Evolutionary conservation across 495 filamentous ascomycete genomes (phyloP).

Genomic region (Daldinia childiae): DNA sequence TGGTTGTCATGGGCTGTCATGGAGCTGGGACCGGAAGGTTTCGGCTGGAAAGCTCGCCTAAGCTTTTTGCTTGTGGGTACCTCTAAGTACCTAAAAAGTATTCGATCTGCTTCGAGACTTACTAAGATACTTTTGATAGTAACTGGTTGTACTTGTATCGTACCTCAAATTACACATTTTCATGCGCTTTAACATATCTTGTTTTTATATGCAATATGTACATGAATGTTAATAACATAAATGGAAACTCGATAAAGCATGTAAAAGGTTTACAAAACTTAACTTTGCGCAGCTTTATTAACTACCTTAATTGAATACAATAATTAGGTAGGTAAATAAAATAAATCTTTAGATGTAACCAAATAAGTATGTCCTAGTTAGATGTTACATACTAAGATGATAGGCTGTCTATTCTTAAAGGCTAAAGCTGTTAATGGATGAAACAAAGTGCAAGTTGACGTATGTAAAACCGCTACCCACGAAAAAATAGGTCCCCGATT

Average conservation of each 20-base stretch:
- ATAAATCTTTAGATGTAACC: not conserved
- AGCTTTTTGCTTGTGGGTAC: slow-evolving; percentile 25
- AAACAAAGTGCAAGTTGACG: slow-evolving; percentile 22
- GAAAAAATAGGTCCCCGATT: slow-evolving; percentile 36
- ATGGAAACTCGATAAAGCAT: not conserved
- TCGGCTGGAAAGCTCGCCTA: slow-evolving; percentile 32
- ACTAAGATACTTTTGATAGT: slow-evolving; percentile 4
- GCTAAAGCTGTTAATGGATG: slow-evolving; percentile 1
- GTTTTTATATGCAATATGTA: not conserved
- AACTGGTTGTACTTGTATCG: not conserved
- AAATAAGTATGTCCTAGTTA: too few relatives aligned
- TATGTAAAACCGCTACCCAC: slow-evolving; percentile 12
- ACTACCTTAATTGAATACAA: not conserved
- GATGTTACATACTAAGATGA: too few relatives aligned
- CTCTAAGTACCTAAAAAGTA: not conserved
- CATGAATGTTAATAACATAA: not conserved
- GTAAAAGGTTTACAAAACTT: not conserved
- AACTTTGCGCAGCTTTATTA: not conserved
- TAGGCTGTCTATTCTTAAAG: not conserved
- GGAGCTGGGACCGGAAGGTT: slow-evolving; percentile 33
- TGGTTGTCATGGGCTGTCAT: slow-evolving; percentile 11
- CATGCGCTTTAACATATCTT: not conserved
- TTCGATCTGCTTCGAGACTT: not conserved
- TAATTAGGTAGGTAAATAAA: not conserved
- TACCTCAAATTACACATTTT: not conserved